These are phyloP conservation scores for Solanum paucissectum DNA, from an alignment of 257 asterid species.

Conservation along the genomic window DNA sequence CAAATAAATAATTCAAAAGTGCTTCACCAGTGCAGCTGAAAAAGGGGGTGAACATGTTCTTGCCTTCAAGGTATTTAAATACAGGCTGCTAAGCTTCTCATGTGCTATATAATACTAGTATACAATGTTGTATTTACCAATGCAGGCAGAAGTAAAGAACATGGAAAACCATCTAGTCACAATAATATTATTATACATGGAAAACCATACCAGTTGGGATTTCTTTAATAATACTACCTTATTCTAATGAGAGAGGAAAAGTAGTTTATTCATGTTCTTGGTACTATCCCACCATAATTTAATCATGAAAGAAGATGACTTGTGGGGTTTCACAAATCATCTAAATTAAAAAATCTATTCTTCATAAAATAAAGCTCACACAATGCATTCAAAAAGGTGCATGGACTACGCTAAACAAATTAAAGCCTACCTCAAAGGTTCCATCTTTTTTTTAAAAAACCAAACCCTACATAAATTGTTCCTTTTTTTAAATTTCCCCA, in stretches of 20 bases:
- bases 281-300: conserved; percentile 3
- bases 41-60: conserved; percentile 29
- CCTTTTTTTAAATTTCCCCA: not conserved
- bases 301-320: conserved; percentile 6
- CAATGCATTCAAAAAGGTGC: not conserved
- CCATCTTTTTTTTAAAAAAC: not conserved
- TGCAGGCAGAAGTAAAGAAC: conserved; percentile 7
- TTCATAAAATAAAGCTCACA: conserved; percentile 8
- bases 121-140: not conserved
- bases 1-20: not conserved
- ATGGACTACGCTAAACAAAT: not conserved
- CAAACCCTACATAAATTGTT: not conserved
- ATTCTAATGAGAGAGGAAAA: conserved; percentile 7
- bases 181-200: not conserved
- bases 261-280: conserved; percentile 6
- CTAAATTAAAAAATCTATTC: not conserved
- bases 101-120: conserved; percentile 9
- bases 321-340: conserved; percentile 16
- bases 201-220: not conserved
- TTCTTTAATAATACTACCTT: not conserved
- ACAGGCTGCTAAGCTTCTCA: conserved; percentile 15
- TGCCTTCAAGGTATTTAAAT: conserved; percentile 3
- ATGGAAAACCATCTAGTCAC: conserved; percentile 19
- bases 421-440: not conserved
- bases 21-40: conserved; percentile 27